Evolutionary conservation across 2,329 filamentous ascomycete genomes (phyloP), one percentile per base, ranked within the genome.

Genomic region (Aspergillus hortae): DNA sequence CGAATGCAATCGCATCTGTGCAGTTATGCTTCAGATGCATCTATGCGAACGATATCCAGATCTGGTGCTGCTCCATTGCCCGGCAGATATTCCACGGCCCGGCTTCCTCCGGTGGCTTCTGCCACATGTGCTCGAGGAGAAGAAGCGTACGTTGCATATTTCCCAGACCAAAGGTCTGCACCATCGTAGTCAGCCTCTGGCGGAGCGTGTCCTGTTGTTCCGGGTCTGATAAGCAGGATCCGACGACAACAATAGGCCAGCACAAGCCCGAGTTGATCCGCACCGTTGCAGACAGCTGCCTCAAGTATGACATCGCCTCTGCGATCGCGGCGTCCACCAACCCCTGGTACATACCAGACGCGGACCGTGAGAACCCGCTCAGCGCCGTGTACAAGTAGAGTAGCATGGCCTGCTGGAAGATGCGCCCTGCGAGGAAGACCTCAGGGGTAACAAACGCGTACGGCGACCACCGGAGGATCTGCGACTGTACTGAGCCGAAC

Each of bases 31-130:
- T 17, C 4, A 11, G 35, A 38, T 38, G 35, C 35, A 38, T 38
- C 35, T 58, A 78, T 17, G 76, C 76, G 64, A 78, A 78, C 2
- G 76, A 78, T 38, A 77, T 77, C 75, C 73, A 77, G 30, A 78
- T 76, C 51, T 76, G 71, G 35, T 73, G 67, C 23, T 75, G 65
- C 32, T 74, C 69, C 74, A 79, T 78, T n/a, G 72, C 68, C 10
- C 66, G 67, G 45, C 70, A 75, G 21, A 79, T 64, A 43, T 65
- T 71, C 76, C 76, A 79, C 1, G 76, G 76, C 4, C 71, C 65
- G 3, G 65, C 56, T 21, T 66, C 60, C 0, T 61, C 68, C 0
- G 65, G 44, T 0, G 72, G 65, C 47, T 66, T 58, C 19, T 61
- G 63, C 76, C 76, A 78, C 36, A 78, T 67, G 50, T 70, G 69